These are phyloP conservation scores for Vitis riparia DNA, from an alignment of 164 flowering plant genomes.

Conservation along the genomic window DNA sequence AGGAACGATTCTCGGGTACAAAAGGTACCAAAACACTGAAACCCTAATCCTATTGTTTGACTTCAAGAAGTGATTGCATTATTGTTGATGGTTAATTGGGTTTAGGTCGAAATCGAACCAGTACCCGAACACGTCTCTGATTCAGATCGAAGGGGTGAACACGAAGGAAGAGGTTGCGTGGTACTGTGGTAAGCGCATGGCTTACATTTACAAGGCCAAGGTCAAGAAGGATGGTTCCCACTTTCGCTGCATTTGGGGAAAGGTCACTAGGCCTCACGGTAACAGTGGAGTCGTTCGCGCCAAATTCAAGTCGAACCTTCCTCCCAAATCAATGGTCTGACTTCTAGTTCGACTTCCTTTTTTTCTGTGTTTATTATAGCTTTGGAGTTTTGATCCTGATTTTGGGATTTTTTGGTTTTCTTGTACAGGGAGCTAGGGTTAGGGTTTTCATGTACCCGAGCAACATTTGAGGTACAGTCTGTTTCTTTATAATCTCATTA, in stretches of 20 bases:
- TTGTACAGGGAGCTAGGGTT: constrained; percentile 61
- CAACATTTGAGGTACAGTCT: constrained; percentile 59
- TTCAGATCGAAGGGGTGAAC: constrained; percentile 69
- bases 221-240: constrained; percentile 56
- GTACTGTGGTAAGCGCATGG: constrained; percentile 63
- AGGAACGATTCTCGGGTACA: constrained; percentile 62
- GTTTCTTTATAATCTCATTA: no score
- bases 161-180: constrained; percentile 60
- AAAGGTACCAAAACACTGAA: constrained; percentile 31
- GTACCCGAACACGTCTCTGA: constrained; percentile 59
- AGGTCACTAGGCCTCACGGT: constrained; percentile 65
- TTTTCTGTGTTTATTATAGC: no score
- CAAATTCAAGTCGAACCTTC: constrained; percentile 62
- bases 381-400: background rate
- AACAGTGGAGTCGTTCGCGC: constrained; percentile 74
- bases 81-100: background rate
- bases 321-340: constrained; percentile 64
- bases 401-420: constrained; percentile 6
- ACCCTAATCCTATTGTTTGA: background rate
- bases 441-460: constrained; percentile 88
- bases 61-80: no score
- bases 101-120: constrained; percentile 65
- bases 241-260: constrained; percentile 70
- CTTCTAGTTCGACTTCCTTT: no score
- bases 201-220: constrained; percentile 66